Percentiles rank a stretch among this genome's conserved stretches.
Conservation (phyloP, 164 flowering plant species). For the Stephania japonica region DNA sequence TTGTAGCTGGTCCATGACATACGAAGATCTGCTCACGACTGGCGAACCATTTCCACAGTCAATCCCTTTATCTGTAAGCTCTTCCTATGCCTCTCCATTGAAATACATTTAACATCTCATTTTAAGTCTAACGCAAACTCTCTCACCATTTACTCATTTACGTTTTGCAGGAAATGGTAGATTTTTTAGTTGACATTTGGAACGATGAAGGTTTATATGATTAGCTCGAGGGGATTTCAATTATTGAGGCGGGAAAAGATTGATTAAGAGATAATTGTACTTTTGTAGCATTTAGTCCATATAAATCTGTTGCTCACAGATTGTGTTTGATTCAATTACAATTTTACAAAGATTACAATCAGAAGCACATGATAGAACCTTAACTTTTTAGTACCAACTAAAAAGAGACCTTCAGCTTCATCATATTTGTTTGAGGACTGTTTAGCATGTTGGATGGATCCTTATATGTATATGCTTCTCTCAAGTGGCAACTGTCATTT, state of each 20-base stretch:
- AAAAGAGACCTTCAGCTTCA: not conserved
- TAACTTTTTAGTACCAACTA: not conserved
- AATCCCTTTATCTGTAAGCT: constrained; percentile 51
- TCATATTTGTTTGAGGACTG: not conserved
- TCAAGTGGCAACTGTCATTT: not conserved
- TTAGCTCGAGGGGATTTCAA: constrained; percentile 7
- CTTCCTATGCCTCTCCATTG: not conserved
- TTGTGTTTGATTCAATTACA: not conserved
- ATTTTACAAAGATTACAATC: not conserved
- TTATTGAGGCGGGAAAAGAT: not conserved
- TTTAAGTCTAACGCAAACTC: not conserved
- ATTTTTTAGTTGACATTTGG: constrained; percentile 70
- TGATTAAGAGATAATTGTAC: not conserved
- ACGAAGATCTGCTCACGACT: constrained; percentile 56
- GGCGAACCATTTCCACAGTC: constrained; percentile 45
- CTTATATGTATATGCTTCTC: not conserved
- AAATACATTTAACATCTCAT: not conserved
- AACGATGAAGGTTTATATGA: constrained; percentile 57
- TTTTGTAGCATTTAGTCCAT: not conserved
- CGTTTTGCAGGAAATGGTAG: constrained; percentile 63
- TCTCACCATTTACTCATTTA: constrained; percentile 7
- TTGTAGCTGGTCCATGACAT: constrained; percentile 65
- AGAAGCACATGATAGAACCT: not conserved
- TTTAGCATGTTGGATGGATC: not conserved
- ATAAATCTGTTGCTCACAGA: not conserved